Evolutionary conservation across 1,284 basidiomycete species (phyloP), one percentile per base, ranked within the genome.

Genomic region (Pascua guehoae): DNA sequence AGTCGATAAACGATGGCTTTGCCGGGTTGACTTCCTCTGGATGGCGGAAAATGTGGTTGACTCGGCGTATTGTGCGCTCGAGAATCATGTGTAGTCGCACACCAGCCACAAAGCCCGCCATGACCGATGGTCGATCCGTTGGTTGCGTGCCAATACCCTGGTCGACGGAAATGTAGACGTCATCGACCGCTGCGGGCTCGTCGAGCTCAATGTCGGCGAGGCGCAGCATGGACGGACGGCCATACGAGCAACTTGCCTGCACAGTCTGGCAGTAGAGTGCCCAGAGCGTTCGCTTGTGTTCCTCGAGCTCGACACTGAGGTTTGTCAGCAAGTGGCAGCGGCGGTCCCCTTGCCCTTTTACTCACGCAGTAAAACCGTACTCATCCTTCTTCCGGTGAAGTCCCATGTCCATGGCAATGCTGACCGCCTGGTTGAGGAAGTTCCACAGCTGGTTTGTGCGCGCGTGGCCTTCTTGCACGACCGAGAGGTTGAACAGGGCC

Each of bases 221-320:
- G 12, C 67, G 64, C 7, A 68, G 60, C 54, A 68, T 58, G 11
- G 66, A 60, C 4, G 68, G 66, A 5, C 67, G 62, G n/a, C 68
- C 68, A 41, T 63, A 70, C 32, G 67, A 67, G 45, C 62, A 66
- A 47, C 66, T 67, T 14, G 68, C 66, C 50, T 68, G 65, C 12
- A 68, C 60, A n/a, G 61, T 57, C 56, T 68, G 66, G 51, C 64
- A 62, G 61, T 70, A 70, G 14, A 70, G 51, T 9, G 68, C 68
- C 68, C 68, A 70, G 4, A 68, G 58, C 11, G 67, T 70, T 8
- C 68, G 58, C 48, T 67, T 70, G 16, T 67, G 65, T 36, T 67
- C 67, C 46, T 70, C 67, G 12, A 67, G 44, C 18, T 70, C 68
- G 50, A 70, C 60, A 5, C 60, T 61, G 43, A 41, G 24, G 24